Base-by-base conservation (phyloP, 1,139 yeast species). In the Kluyveromyces marxianus region DNA sequence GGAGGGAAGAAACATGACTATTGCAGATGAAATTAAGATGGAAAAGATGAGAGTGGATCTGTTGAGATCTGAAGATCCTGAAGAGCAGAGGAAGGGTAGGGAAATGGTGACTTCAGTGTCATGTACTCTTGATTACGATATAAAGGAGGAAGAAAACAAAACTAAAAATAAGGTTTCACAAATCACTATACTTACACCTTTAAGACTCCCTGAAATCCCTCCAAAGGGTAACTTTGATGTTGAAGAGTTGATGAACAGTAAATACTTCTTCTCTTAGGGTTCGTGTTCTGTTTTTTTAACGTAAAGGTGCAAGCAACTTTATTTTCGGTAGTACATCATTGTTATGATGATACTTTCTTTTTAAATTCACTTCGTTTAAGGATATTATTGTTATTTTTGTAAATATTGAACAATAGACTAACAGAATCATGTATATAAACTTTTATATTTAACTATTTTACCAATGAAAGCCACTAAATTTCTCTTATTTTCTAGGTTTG, bases 211-310 rank as follows among this genome's bases (percentile, higher is more conserved):
- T 0, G 74, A 72, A 0, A 77, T 89, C 37, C 97, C 97, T 10
- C 69, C 75, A 44, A 84, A 78, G 65, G 98, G 97, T 40, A 81
- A 80, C 31, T 87, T 90, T 59, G 95, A 90, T 60, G 95, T 92
- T 38, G 68, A 71, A 40, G 76, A 76, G 50, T 83, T 92, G 45
- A 75, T 76, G 57, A 76, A 81, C 41, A 86, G 96, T 49, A 75
- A 75, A 42, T 92, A 92, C 67, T 92, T 92, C 72, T 92, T 92
- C 68, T 67, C 71, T 28, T 66, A 52, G 44, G 3, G n/a, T 7
- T 33, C 5, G 35, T 14, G 21, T 14, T 14, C 21, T 14, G 1
- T 14, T 14, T 14, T 14, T 14, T 14, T 14, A 14, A 14, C 21
- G 21, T 14, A 14, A 14, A 14, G 1, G 21, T 25, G 38, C 7